Percentiles rank a stretch among this genome's conserved stretches.
These are phyloP conservation scores for Penicillium rolfsii DNA, from an alignment of 2,329 filamentous ascomycete species.

Conservation along the genomic window DNA sequence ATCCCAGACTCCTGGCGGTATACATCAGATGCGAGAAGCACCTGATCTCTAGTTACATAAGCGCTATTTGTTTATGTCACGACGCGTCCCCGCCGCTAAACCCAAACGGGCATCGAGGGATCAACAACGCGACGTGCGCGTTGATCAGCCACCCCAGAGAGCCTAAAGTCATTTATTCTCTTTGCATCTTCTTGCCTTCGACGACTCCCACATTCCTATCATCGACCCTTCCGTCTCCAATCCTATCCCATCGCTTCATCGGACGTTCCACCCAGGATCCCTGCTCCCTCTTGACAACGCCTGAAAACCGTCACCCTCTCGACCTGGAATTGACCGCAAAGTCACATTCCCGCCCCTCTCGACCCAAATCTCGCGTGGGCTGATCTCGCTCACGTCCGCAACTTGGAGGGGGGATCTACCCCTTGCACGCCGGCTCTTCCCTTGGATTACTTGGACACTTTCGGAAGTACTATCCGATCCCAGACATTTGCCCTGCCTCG, in stretches of 20 bases:
- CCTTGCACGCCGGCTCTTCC: conserved; percentile 27
- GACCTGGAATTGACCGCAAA: neutral
- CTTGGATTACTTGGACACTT: conserved; percentile 20
- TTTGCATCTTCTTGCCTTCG: conserved; percentile 3
- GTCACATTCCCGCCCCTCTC: conserved; percentile 18
- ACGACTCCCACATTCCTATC: conserved; percentile 10
- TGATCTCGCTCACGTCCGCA: conserved; percentile 16
- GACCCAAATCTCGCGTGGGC: conserved; percentile 23
- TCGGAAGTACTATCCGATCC: conserved; percentile 11
- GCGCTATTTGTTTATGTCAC: conserved; percentile 29
- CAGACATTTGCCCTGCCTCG: conserved; percentile 5
- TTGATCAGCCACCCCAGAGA: conserved; percentile 12
- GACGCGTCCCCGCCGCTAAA: conserved; percentile 37
- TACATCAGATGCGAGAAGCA: neutral
- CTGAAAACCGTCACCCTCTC: neutral
- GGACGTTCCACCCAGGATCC: neutral
- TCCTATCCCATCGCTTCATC: neutral
- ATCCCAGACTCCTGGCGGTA: neutral
- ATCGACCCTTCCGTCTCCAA: neutral
- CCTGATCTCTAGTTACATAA: conserved; percentile 10
- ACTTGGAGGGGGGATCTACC: conserved; percentile 26
- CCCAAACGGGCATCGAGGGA: conserved; percentile 35
- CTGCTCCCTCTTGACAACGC: conserved; percentile 1
- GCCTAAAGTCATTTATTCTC: conserved; percentile 14
- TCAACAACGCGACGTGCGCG: conserved; percentile 38